Evolutionary conservation across 176 grass and related monocot species (phyloP), one percentile per base, ranked within the genome.

Genomic region (Avena atlantica): DNA sequence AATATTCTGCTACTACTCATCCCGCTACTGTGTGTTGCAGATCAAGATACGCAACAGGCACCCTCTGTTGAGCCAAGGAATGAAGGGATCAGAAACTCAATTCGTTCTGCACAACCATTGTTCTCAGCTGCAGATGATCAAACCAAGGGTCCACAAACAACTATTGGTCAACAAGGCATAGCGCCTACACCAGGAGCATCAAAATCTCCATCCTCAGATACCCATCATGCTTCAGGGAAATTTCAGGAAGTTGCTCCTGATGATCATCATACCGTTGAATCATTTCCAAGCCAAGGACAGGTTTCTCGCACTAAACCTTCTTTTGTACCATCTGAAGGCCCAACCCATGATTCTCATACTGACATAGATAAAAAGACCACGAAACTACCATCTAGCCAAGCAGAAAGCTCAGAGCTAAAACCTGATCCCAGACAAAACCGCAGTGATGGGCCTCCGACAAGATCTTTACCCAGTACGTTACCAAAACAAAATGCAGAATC

Each of bases 221-320:
- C 48, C 29, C 31, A 57, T 19, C 34, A 13, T 29, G 48, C 58
- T 76, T 44, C 15, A 49, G 61, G 24, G 12, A 48, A 55, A 55
- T 52, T 76, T 76, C 49, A 55, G 74, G 74, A 88, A 57, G 36
- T 68, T 69, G 49, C 36, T 80, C 78, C 58, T 80, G 57, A 63
- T 80, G 57, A 64, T 64, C 58, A 27, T 23, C 58, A 14, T 14
- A 80, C 42, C 16, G 36, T 45, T 24, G 57, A 25, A 3, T 62
- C 78, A 80, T 44, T 47, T 80, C 56, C 34, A 63, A 61, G 56
- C 57, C 12, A 80, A 80, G n/a, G 58, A 80, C 78, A 80, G 60
- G 56, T 76, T 15, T 76, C 49, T 51, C 74, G 24, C 15, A 16
- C 50, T 31, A 19, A 56, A 55, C 50, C 49, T 77, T 52, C 50